These are phyloP conservation scores for Nannochloropsis gaditana DNA, from an alignment of 108 stramenopile species.

Conservation along the genomic window DNA sequence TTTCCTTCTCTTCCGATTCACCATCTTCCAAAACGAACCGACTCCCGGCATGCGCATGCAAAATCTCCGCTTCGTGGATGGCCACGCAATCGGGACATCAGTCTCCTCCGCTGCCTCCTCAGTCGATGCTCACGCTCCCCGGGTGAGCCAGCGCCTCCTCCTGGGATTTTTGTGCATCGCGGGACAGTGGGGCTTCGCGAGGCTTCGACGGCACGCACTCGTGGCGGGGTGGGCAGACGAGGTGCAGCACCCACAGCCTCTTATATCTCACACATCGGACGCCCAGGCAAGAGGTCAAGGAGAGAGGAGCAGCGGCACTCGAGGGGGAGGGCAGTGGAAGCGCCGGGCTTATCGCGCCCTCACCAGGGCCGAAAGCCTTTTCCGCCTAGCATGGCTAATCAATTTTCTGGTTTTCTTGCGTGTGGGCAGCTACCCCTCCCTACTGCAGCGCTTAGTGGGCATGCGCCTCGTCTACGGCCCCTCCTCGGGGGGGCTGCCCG, in stretches of 20 bases:
- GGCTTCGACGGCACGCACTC: slow-evolving; percentile 38
- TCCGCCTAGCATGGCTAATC: slow-evolving; percentile 37
- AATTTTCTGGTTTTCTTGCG: slow-evolving; percentile 39
- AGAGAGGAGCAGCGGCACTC: not conserved
- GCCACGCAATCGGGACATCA: not conserved
- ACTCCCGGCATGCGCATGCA: slow-evolving; percentile 40
- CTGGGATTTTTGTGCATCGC: slow-evolving; percentile 35
- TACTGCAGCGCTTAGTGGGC: slow-evolving; percentile 28
- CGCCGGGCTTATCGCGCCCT: slow-evolving; percentile 25
- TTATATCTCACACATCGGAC: not conserved
- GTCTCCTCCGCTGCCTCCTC: not conserved
- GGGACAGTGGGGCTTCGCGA: slow-evolving; percentile 39
- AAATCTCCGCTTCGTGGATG: not conserved
- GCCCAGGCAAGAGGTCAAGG: not conserved
- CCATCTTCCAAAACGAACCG: slow-evolving; percentile 27
- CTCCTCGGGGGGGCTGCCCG: slow-evolving; percentile 26
- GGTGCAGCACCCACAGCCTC: not conserved
- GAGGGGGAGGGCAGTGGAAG: slow-evolving; percentile 7
- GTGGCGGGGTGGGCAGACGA: slow-evolving; percentile 38
- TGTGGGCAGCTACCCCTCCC: slow-evolving; percentile 27
- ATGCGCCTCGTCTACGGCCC: slow-evolving; percentile 34
- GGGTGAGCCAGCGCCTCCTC: slow-evolving; percentile 28
- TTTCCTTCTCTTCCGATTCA: slow-evolving; percentile 32
- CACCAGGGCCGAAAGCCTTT: slow-evolving; percentile 28
- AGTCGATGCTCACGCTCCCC: slow-evolving; percentile 23